These are phyloP conservation scores for Annulohypoxylon maeteangense DNA, from an alignment of 495 filamentous ascomycete species.

Conservation along the genomic window DNA sequence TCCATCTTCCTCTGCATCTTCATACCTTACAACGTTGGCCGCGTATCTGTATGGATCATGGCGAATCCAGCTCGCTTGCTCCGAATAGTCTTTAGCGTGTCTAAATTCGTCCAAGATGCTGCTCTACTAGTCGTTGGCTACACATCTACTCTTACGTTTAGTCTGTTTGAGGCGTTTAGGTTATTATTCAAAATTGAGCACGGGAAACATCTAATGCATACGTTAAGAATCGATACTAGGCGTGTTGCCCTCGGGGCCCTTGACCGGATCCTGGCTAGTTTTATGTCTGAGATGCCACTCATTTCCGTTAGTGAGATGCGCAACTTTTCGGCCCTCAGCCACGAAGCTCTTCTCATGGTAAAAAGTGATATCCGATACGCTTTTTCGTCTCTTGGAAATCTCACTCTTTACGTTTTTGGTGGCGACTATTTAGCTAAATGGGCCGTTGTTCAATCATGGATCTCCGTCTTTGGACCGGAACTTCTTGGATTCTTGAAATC, in stretches of 20 bases:
- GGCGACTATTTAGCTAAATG: conserved; percentile 49
- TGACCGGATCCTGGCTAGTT: conserved; percentile 52
- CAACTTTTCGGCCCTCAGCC: conserved; percentile 61
- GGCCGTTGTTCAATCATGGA: conserved; percentile 4
- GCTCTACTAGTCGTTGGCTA: conserved; percentile 53
- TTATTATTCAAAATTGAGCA: conserved; percentile 28
- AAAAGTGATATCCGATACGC: conserved; percentile 49
- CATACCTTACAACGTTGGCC: conserved; percentile 90
- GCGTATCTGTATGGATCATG: conserved; percentile 78
- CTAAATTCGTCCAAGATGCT: conserved; percentile 71
- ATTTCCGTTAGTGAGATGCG: conserved; percentile 56
- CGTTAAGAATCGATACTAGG: conserved; percentile 31
- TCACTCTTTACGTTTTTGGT: conserved; percentile 46
- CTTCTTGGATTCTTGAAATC: conserved; percentile 12
- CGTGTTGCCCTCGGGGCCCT: conserved; percentile 43
- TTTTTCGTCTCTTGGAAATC: conserved; percentile 37
- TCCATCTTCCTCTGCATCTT: conserved; percentile 88
- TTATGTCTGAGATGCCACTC: conserved; percentile 52
- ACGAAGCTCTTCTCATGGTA: conserved; percentile 55
- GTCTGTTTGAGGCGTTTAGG: conserved; percentile 39
- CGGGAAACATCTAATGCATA: conserved; percentile 33
- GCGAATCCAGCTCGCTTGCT: conserved; percentile 84
- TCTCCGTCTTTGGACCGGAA: conserved; percentile 4
- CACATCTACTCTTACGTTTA: conserved; percentile 42
- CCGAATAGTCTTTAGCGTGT: conserved; percentile 71